These are phyloP conservation scores for Cyclospora cayetanensis DNA, from an alignment of 169 alveolate genomes.

Conservation along the genomic window DNA sequence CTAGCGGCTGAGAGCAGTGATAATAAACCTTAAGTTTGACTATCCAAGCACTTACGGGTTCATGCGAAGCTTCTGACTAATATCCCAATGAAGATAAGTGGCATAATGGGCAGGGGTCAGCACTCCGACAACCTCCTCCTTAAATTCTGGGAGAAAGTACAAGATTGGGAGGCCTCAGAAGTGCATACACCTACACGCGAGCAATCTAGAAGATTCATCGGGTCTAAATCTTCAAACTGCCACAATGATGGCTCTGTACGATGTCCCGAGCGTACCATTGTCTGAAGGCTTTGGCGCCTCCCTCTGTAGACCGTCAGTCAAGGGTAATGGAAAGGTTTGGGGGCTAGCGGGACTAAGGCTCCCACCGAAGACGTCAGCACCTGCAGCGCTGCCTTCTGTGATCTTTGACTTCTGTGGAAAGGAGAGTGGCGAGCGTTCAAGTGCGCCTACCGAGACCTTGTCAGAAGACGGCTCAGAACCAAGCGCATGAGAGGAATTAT, in stretches of 20 bases:
- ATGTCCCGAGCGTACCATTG: background rate
- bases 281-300: background rate
- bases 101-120: constrained; percentile 43
- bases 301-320: background rate
- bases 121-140: background rate
- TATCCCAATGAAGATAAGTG: background rate
- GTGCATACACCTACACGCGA: too few species aligned
- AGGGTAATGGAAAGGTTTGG: background rate
- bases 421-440: too few species aligned
- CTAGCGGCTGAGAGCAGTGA: too few species aligned
- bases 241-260: too few species aligned
- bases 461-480: too few species aligned
- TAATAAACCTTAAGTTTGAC: background rate
- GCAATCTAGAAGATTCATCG: background rate
- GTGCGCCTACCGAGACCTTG: too few species aligned
- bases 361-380: background rate
- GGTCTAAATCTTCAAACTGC: background rate
- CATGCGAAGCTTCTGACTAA: background rate
- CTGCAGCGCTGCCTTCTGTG: background rate
- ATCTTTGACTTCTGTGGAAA: background rate
- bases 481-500: too few species aligned
- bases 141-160: background rate
- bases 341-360: constrained; percentile 7
- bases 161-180: background rate
- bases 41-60: constrained; percentile 25